These are phyloP conservation scores for Floccularia luteovirens DNA, from an alignment of 768 basidiomycete genomes.

Conservation along the genomic window DNA sequence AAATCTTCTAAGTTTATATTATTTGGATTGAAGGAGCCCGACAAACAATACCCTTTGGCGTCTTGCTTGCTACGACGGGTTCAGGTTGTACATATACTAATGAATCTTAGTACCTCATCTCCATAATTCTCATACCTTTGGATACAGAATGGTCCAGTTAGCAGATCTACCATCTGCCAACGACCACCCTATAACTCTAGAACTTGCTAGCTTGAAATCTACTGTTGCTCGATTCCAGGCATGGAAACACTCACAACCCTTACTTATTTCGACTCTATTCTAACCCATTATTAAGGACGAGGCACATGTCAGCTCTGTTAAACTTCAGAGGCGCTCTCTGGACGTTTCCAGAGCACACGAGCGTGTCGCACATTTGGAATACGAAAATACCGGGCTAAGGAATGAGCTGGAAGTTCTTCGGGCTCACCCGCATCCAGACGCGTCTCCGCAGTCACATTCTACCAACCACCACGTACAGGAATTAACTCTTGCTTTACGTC, in stretches of 20 bases:
- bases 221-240: constrained; percentile 4
- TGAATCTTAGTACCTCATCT: too few relatives aligned
- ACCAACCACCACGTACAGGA: constrained; percentile 31
- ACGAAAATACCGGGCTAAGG: constrained; percentile 49
- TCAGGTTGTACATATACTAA: too few relatives aligned
- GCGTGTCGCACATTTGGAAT: constrained; percentile 39
- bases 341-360: constrained; percentile 43
- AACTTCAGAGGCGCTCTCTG: constrained; percentile 56
- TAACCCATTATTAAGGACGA: constrained; percentile 44
- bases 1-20: too few relatives aligned
- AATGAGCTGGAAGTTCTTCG: constrained; percentile 52
- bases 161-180: not conserved
- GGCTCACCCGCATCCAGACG: constrained; percentile 37
- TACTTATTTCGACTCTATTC: not conserved
- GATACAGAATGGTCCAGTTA: not conserved
- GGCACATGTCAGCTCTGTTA: constrained; percentile 55
- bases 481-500: constrained; percentile 61
- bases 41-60: too few relatives aligned
- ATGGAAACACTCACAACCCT: not conserved
- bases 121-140: too few relatives aligned
- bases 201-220: constrained; percentile 4
- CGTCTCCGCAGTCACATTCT: constrained; percentile 15
- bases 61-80: too few relatives aligned
- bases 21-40: too few relatives aligned
- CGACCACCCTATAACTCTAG: constrained; percentile 2